A percentile compares a stretch with the other conserved stretches of the same genome.
These are phyloP conservation scores for Rheum nobile DNA, from an alignment of 148 eudicot genomes.

Conservation along the genomic window DNA sequence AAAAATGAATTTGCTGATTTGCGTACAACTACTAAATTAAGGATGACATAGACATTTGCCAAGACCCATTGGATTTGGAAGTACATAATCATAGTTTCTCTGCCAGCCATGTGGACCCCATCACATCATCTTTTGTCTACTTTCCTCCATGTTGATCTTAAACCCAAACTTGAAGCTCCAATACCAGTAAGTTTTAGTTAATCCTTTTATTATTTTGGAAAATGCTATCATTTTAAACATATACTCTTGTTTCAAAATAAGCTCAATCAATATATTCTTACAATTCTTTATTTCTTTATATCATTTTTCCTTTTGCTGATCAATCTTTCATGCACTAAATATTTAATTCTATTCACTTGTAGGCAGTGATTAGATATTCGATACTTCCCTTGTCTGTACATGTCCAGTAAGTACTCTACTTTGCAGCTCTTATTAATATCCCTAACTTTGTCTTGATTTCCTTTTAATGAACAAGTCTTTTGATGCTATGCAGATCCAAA, in stretches of 20 bases:
- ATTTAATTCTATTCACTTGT: constrained; percentile 15
- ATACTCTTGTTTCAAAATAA: neutral
- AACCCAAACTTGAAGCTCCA: constrained; percentile 93
- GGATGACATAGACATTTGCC: constrained; percentile 85
- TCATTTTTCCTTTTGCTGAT: neutral
- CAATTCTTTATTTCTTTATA: neutral
- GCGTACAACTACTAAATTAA: constrained; percentile 89
- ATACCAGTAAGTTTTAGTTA: constrained; percentile 54
- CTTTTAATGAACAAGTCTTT: neutral
- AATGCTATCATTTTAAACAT: neutral
- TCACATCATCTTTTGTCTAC: constrained; percentile 91
- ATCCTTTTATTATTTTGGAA: neutral
- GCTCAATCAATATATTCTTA: neutral
- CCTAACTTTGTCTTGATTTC: neutral
- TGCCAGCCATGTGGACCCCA: constrained; percentile 90
- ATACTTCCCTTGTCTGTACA: constrained; percentile 75
- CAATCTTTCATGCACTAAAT: neutral
- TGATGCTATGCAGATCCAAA: constrained; percentile 44
- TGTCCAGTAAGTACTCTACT: constrained; percentile 62
- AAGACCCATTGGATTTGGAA: constrained; percentile 84
- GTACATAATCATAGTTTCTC: constrained; percentile 73
- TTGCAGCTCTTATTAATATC: neutral
- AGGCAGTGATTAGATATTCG: constrained; percentile 93
- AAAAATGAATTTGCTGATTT: constrained; percentile 88
- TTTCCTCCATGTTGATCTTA: constrained; percentile 91